These are phyloP conservation scores for Pouteria campechiana DNA, from an alignment of 179 eudicot genomes.

Conservation along the genomic window DNA sequence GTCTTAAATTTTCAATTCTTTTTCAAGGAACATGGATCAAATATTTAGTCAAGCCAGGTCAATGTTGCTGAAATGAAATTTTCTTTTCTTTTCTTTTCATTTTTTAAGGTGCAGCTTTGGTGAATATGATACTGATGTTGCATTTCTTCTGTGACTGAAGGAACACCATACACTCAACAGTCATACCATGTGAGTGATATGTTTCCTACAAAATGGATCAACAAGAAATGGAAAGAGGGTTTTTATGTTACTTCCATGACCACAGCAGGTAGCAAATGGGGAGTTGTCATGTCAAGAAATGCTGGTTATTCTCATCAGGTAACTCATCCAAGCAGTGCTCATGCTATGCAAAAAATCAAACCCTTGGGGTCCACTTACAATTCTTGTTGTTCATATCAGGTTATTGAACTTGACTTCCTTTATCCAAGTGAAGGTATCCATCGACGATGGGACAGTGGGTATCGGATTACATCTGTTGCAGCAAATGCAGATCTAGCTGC, in stretches of 20 bases:
- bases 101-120: neutral
- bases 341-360: neutral
- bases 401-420: conserved; percentile 62
- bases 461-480: conserved; percentile 47
- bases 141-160: conserved; percentile 12
- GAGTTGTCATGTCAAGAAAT: conserved; percentile 51
- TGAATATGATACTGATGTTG: conserved; percentile 1
- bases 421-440: conserved; percentile 71
- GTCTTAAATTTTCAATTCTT: neutral
- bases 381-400: conserved; percentile 14
- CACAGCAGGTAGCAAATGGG: conserved; percentile 53
- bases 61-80: neutral
- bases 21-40: too few relatives aligned
- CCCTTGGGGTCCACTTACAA: neutral
- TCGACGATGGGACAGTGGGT: conserved; percentile 51
- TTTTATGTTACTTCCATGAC: conserved; percentile 55
- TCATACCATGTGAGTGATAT: conserved; percentile 58
- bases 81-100: neutral
- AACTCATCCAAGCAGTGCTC: neutral
- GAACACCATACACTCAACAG: conserved; percentile 41
- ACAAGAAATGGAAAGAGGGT: conserved; percentile 65
- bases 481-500: conserved; percentile 58
- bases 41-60: too few relatives aligned
- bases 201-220: conserved; percentile 60
- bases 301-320: conserved; percentile 42